Base-by-base conservation (phyloP, 2,329 filamentous ascomycete species). In the Cucurbitaria berberidis region DNA sequence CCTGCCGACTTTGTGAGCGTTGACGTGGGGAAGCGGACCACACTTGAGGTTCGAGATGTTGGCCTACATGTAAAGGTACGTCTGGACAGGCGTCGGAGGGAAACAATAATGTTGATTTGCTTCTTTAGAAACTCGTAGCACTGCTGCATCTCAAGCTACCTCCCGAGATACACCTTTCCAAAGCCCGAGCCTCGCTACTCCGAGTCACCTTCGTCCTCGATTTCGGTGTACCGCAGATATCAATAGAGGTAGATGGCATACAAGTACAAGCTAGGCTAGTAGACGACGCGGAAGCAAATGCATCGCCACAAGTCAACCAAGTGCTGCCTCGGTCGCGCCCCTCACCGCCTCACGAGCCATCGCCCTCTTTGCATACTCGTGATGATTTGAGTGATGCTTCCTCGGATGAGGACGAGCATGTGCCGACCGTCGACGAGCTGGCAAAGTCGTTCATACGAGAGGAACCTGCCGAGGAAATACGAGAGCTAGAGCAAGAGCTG, bases 1-100 rank as follows among this genome's bases (percentile, higher is more conserved):
- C 88, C 89, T 11, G 80, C 97, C 62, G 90, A 97, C 68, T 83
- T 95, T 57, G 91, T 98, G 59, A 91, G 96, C 64, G 85, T 97
- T 63, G 87, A 87, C 40, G 85, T 91, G 76, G 95, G 95, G 29
- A 87, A 88, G 74, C 88, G 88, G 62, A 95, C 89, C 35, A 88
- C 89, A 0, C 83, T 97, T 39, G 93, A 96, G 74, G 87, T 97
- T 64, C 86, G 88, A 64, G 89, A 98, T 81, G 89, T 97, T 52
- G 91, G 89, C 2, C 79, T 97, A 59, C 89, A 88, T 71, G 78
- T 93, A 54, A 84, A 91, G 81, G 91, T 90, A 80, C 65, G 80
- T 74, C 41, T 26, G 32, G 43, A 19, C 16, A 39, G 19, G 29
- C 7, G 16, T 5, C 24, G 13, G 5, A 16, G 3, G 18, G 2